Percentiles rank a stretch among this genome's conserved stretches.
Evolutionary conservation across 805 yeast genomes (phyloP).

Genomic region (Saccharomycopsis fodiens): DNA sequence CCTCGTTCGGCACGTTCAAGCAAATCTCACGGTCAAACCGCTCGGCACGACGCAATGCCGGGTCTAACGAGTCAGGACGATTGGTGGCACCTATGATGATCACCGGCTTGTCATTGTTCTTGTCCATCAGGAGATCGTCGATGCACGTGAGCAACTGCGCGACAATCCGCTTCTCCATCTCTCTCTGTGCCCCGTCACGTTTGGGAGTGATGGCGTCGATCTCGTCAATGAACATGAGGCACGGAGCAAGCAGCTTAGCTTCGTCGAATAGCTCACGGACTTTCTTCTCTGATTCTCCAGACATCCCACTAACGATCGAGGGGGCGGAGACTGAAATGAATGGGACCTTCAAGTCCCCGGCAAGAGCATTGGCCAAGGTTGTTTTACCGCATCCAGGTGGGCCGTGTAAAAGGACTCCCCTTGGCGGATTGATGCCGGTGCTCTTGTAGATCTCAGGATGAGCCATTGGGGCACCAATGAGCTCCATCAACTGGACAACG

Average conservation of each 20-base stretch:
- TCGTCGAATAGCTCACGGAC: slow-evolving; percentile 89
- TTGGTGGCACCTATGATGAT: slow-evolving; percentile 95
- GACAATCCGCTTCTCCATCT: slow-evolving; percentile 95
- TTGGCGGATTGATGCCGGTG: slow-evolving; percentile 91
- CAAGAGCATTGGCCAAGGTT: slow-evolving; percentile 90
- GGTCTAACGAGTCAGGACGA: slow-evolving; percentile 90
- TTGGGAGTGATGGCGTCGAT: slow-evolving; percentile 95
- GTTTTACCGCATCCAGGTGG: slow-evolving; percentile 99
- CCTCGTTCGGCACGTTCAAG: slow-evolving; percentile 89
- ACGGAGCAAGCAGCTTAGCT: slow-evolving; percentile 85
- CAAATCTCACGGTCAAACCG: slow-evolving; percentile 93
- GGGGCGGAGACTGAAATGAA: slow-evolving; percentile 91
- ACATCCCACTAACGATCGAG: slow-evolving; percentile 95
- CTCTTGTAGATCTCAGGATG: slow-evolving; percentile 88
- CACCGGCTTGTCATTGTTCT: slow-evolving; percentile 89
- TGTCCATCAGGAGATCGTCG: slow-evolving; percentile 84
- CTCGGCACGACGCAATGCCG: slow-evolving; percentile 94
- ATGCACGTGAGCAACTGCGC: slow-evolving; percentile 91
- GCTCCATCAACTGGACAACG: slow-evolving; percentile 80
- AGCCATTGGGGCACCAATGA: slow-evolving; percentile 82
- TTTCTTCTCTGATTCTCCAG: slow-evolving; percentile 97
- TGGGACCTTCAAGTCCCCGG: slow-evolving; percentile 91
- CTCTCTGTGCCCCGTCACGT: slow-evolving; percentile 95
- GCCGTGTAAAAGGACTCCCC: slow-evolving; percentile 91
- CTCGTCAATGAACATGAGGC: slow-evolving; percentile 89